These are phyloP conservation scores for Rachicladosporium sp. DNA, from an alignment of 2,329 filamentous ascomycete species.

Conservation along the genomic window DNA sequence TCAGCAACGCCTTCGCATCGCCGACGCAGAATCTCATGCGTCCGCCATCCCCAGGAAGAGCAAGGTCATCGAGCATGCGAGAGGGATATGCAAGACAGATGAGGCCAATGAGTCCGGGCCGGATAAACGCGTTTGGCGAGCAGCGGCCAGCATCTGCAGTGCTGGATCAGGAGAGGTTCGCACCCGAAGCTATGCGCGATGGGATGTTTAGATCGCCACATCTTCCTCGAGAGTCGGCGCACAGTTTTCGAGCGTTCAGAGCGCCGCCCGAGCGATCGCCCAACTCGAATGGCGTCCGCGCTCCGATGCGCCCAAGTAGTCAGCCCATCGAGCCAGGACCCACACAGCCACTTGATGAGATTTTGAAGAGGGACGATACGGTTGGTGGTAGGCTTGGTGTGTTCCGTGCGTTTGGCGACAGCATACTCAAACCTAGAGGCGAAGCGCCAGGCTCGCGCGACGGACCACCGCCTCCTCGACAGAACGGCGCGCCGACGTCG, in stretches of 20 bases:
- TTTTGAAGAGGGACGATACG: constrained; percentile 2
- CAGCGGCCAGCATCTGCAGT: constrained; percentile 12
- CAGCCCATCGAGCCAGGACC: constrained; percentile 19
- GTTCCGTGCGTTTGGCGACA: constrained; percentile 6
- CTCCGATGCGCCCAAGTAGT: constrained; percentile 21
- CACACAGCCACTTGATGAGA: constrained; percentile 4
- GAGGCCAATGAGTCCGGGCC: constrained; percentile 15
- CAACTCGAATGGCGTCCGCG: constrained; percentile 12
- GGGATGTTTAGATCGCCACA: constrained; percentile 22
- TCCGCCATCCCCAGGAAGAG: constrained; percentile 33
- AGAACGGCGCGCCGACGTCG: constrained; percentile 16
- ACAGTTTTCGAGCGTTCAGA: constrained; percentile 17
- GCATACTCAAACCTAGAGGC: constrained; percentile 5
- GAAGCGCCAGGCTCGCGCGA: constrained; percentile 8
- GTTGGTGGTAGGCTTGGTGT: constrained; percentile 4
- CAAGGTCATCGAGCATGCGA: constrained; percentile 25
- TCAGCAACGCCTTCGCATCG: constrained; percentile 14
- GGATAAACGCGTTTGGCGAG: constrained; percentile 14
- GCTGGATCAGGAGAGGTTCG: constrained; percentile 11
- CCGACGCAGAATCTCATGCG: constrained; percentile 31
- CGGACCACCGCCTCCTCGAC: constrained; percentile 7
- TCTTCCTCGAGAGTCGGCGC: constrained; percentile 18
- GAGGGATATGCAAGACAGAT: constrained; percentile 11
- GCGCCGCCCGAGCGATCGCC: constrained; percentile 12
- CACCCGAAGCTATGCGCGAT: constrained; percentile 16